phyloP scores from a whole-genome alignment of 2,329 filamentous ascomycete genomes.

The Thelonectria blattea region DNA sequence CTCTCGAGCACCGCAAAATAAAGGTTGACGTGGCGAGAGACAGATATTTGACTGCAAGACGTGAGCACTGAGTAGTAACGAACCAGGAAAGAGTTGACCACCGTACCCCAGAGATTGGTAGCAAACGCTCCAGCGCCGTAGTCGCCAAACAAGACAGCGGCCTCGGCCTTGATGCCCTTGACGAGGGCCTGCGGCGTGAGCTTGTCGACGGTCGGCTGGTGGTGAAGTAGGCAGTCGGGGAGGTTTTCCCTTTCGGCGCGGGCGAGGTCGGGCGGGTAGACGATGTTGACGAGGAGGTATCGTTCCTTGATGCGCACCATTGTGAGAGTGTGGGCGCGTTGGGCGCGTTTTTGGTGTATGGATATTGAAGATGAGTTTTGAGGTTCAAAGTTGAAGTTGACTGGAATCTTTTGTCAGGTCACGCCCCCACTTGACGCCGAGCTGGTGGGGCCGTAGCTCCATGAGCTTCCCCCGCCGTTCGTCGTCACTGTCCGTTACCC shows the following conservation, averaged over 20 bases:
- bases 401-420: background rate
- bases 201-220: conserved; percentile 76
- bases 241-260: conserved; percentile 45
- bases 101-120: conserved; percentile 69
- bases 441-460: conserved; percentile 31
- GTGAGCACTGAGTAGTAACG: conserved; percentile 5
- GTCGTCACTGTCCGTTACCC: conserved; percentile 4
- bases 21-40: conserved; percentile 92
- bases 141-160: conserved; percentile 82
- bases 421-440: conserved; percentile 29
- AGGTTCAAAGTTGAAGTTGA: conserved; percentile 16
- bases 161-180: conserved; percentile 72
- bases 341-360: background rate
- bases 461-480: conserved; percentile 27
- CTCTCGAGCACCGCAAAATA: conserved; percentile 83
- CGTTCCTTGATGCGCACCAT: conserved; percentile 98
- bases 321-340: background rate
- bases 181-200: conserved; percentile 71
- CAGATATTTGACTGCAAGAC: conserved; percentile 84
- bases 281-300: conserved; percentile 92
- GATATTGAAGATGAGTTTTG: background rate
- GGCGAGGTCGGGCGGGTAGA: conserved; percentile 72
- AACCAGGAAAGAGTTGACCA: background rate
- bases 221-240: conserved; percentile 73
- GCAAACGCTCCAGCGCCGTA: conserved; percentile 81